phyloP scores from a whole-genome alignment of 2,329 filamentous ascomycete species.

The Tolypocladium endophyticum region DNA sequence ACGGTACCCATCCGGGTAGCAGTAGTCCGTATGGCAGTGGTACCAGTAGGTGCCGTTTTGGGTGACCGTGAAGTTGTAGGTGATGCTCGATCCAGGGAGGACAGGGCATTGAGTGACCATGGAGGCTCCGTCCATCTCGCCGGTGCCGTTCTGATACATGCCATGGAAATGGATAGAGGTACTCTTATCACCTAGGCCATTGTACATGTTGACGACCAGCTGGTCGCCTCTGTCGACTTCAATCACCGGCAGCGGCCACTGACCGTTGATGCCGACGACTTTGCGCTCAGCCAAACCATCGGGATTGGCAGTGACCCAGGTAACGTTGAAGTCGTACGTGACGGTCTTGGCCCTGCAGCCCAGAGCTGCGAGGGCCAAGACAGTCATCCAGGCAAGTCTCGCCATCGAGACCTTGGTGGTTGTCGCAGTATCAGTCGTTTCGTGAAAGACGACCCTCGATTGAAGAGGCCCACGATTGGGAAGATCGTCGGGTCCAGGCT shows the following conservation, averaged over 20 bases:
- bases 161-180: slow-evolving; percentile 52
- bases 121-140: slow-evolving; percentile 48
- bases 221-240: slow-evolving; percentile 43
- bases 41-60: slow-evolving; percentile 55
- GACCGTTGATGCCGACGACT: slow-evolving; percentile 53
- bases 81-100: not conserved
- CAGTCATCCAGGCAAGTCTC: not conserved
- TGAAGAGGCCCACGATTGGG: not conserved
- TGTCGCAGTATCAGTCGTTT: not conserved
- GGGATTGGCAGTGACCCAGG: not conserved
- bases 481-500: not conserved
- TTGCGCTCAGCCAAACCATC: slow-evolving; percentile 46
- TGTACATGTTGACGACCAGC: slow-evolving; percentile 36
- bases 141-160: slow-evolving; percentile 46
- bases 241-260: slow-evolving; percentile 54
- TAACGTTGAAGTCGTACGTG: not conserved
- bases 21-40: slow-evolving; percentile 35
- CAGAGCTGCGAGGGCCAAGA: not conserved
- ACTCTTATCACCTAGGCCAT: slow-evolving; percentile 34
- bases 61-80: slow-evolving; percentile 37
- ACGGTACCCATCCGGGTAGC: slow-evolving; percentile 17
- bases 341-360: not conserved
- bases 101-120: slow-evolving; percentile 24
- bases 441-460: not conserved
- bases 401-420: not conserved